phyloP scores from a whole-genome alignment of 352 stramenopile genomes.

The Phytopythium boreale region DNA sequence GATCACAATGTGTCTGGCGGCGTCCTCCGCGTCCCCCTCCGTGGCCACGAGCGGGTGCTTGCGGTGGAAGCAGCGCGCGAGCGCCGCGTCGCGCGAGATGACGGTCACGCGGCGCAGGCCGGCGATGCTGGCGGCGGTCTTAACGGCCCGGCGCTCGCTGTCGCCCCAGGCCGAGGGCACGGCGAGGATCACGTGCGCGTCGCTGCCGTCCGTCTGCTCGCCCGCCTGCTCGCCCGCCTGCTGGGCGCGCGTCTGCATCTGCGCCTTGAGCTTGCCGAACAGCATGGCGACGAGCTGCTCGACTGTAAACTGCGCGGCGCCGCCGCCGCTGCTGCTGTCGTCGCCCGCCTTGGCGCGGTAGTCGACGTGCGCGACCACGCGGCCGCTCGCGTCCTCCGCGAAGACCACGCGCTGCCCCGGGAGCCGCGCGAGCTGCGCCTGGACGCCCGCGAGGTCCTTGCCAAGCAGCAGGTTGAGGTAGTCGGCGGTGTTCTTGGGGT shows the following conservation, averaged over 20 bases:
- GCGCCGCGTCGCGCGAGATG: constrained; percentile 46
- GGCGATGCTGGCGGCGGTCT: constrained; percentile 53
- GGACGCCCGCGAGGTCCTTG: constrained; percentile 45
- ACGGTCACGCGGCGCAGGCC: constrained; percentile 51
- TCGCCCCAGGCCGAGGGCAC: constrained; percentile 61
- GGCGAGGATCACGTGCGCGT: constrained; percentile 54
- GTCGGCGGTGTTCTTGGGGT: constrained; percentile 79
- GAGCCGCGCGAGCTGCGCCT: constrained; percentile 32
- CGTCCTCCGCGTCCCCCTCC: constrained; percentile 21
- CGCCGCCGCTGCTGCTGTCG: constrained; percentile 1
- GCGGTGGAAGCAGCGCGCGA: constrained; percentile 75
- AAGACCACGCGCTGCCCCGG: constrained; percentile 55
- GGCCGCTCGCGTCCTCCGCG: constrained; percentile 17
- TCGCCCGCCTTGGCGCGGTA: constrained; percentile 25
- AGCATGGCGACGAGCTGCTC: constrained; percentile 81
- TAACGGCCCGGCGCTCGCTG: constrained; percentile 44
- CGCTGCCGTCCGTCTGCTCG: constrained; percentile 18
- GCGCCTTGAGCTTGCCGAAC: constrained; percentile 64
- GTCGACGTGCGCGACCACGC: constrained; percentile 58
- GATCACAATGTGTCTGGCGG: constrained; percentile 64
- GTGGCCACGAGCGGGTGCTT: constrained; percentile 69
- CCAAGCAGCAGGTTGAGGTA: constrained; percentile 66
- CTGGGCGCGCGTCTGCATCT: constrained; percentile 58
- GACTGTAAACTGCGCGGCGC: constrained; percentile 43
- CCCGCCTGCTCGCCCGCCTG: constrained; percentile 23